A percentile compares a stretch with the other conserved stretches of the same genome.
These are phyloP conservation scores for Kodamaea lidongshanica DNA, from an alignment of 805 yeast genomes.

Conservation along the genomic window DNA sequence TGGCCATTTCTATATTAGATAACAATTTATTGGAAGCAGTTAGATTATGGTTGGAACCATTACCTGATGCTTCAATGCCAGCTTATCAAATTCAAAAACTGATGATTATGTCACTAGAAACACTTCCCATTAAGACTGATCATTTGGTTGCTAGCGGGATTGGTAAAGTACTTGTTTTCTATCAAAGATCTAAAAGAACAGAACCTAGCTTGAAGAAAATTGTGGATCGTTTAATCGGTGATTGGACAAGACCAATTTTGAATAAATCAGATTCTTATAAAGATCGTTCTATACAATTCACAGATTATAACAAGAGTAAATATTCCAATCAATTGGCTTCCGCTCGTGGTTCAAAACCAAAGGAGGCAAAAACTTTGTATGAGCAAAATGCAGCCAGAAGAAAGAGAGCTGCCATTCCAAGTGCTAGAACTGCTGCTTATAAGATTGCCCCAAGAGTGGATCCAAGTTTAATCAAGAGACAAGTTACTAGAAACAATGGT, in stretches of 20 bases:
- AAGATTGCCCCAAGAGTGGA: constrained; percentile 83
- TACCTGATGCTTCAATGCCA: constrained; percentile 97
- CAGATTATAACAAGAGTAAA: constrained; percentile 59
- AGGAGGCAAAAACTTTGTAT: constrained; percentile 54
- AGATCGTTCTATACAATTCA: constrained; percentile 68
- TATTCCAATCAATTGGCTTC: constrained; percentile 39
- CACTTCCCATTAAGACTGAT: constrained; percentile 89
- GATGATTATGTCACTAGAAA: constrained; percentile 63
- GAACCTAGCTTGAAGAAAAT: constrained; percentile 80
- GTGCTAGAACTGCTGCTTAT: constrained; percentile 80
- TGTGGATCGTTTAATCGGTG: constrained; percentile 88
- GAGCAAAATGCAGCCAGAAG: constrained; percentile 89
- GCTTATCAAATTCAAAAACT: constrained; percentile 93
- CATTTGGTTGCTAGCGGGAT: constrained; percentile 92
- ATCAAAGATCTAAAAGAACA: constrained; percentile 83
- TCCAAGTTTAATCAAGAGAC: constrained; percentile 40
- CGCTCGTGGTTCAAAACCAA: constrained; percentile 23
- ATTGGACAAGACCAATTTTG: constrained; percentile 98
- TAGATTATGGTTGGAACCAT: constrained; percentile 94
- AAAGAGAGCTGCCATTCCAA: constrained; percentile 95
- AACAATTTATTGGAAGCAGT: constrained; percentile 90
- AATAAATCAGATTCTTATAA: constrained; percentile 92
- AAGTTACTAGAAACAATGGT: constrained; percentile 42
- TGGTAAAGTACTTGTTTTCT: constrained; percentile 89
- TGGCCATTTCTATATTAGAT: constrained; percentile 90